These are phyloP conservation scores for Apiotrichum domesticum DNA, from an alignment of 1,284 basidiomycete species.

Conservation along the genomic window DNA sequence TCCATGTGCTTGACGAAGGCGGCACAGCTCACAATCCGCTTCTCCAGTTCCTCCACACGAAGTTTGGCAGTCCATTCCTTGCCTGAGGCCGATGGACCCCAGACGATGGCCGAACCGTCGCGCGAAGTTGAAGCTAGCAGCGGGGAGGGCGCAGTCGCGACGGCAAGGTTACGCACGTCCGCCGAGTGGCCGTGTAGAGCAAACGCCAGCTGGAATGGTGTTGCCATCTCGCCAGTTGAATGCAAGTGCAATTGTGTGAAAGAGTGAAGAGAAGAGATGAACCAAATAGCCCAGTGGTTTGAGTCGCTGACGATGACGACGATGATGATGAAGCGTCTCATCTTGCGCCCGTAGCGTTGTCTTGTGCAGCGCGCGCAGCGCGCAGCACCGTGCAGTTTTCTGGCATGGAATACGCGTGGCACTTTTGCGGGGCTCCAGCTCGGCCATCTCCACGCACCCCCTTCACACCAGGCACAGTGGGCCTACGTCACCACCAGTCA, in stretches of 20 bases:
- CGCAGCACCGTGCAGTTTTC: too few species aligned
- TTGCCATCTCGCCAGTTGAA: constrained; percentile 10
- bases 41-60: constrained; percentile 71
- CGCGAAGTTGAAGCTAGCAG: constrained; percentile 76
- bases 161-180: constrained; percentile 38
- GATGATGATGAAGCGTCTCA: too few species aligned
- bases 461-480: too few species aligned
- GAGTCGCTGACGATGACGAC: too few species aligned
- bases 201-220: constrained; percentile 69
- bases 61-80: constrained; percentile 64
- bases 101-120: constrained; percentile 80
- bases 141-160: constrained; percentile 24
- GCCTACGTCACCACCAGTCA: too few species aligned
- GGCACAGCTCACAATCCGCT: constrained; percentile 56
- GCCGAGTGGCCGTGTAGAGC: constrained; percentile 54
- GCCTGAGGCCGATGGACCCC: constrained; percentile 57
- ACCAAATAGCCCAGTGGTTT: too few species aligned
- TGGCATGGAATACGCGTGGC: too few species aligned
- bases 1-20: constrained; percentile 33
- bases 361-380: too few species aligned
- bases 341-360: too few species aligned
- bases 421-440: too few species aligned
- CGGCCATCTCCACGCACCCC: too few species aligned
- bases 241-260: not conserved
- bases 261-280: not conserved